A percentile compares a stretch with the other conserved stretches of the same genome.
Evolutionary conservation across 805 yeast species (phyloP).

Genomic region (Tetrapisispora namnaoensis): DNA sequence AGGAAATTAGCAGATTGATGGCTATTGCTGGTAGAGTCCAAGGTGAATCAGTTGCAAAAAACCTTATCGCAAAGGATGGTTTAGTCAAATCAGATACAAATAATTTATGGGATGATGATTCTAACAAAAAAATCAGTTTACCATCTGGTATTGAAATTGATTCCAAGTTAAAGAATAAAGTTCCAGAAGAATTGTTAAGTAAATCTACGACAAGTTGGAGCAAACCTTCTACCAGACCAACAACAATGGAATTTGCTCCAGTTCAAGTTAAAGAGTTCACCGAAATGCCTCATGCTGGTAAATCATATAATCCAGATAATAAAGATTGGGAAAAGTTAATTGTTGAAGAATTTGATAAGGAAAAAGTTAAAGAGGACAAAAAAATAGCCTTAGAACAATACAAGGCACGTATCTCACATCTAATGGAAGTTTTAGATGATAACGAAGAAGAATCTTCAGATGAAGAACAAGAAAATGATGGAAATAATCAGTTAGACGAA

Average conservation of each 20-base stretch:
- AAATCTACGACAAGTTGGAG: slow-evolving; percentile 40
- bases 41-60: slow-evolving; percentile 42
- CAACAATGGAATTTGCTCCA: slow-evolving; percentile 44
- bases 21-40: slow-evolving; percentile 65
- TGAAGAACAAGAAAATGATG: slow-evolving; percentile 19
- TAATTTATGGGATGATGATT: slow-evolving; percentile 63
- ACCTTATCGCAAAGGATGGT: slow-evolving; percentile 51
- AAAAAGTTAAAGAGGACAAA: slow-evolving; percentile 57
- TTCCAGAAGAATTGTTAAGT: slow-evolving; percentile 34
- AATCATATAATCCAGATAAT: slow-evolving; percentile 79
- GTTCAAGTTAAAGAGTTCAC: slow-evolving; percentile 43
- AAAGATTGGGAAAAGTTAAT: slow-evolving; percentile 74
- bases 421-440: slow-evolving; percentile 55
- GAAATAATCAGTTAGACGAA: slow-evolving; percentile 15
- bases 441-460: slow-evolving; percentile 41
- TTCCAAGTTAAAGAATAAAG: slow-evolving; percentile 14
- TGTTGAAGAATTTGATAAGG: slow-evolving; percentile 52
- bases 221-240: slow-evolving; percentile 44
- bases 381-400: slow-evolving; percentile 53
- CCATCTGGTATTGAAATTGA: slow-evolving; percentile 26
- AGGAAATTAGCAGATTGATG: slow-evolving; percentile 56
- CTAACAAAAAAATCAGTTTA: slow-evolving; percentile 9
- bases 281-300: slow-evolving; percentile 67
- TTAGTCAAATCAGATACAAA: slow-evolving; percentile 38
- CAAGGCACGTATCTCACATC: slow-evolving; percentile 49